Percentiles rank a stretch among this genome's conserved stretches.
Evolutionary conservation across 1,139 yeast species (phyloP).

Genomic region (Nakaseomyces kungkrabaensis): DNA sequence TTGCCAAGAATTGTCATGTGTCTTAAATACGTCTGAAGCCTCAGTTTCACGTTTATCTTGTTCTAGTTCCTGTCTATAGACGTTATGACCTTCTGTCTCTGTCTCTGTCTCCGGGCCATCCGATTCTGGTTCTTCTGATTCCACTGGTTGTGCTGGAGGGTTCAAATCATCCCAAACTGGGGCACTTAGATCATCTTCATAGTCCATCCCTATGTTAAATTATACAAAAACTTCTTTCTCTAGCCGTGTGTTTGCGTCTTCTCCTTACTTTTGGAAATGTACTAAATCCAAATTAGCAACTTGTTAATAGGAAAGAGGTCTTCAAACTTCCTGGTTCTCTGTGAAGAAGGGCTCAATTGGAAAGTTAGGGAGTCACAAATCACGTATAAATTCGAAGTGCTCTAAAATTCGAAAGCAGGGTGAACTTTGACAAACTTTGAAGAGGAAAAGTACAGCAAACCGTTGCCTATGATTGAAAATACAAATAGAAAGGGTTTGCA

Average conservation of each 20-base stretch:
- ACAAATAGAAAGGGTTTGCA: too few relatives aligned
- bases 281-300: background rate
- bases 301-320: background rate
- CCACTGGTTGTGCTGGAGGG: background rate
- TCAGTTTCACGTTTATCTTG: constrained; percentile 3
- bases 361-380: background rate
- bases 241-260: background rate
- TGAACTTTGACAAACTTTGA: too few relatives aligned
- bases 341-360: too few relatives aligned
- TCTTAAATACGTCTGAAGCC: background rate
- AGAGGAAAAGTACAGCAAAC: background rate
- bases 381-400: background rate
- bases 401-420: too few relatives aligned
- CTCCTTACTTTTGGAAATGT: background rate
- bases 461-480: constrained; percentile 1
- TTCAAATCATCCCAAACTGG: constrained; percentile 27
- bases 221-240: background rate
- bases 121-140: too few relatives aligned
- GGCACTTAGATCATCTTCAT: constrained; percentile 20
- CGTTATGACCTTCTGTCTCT: too few relatives aligned
- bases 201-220: constrained; percentile 12
- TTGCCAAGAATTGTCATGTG: background rate
- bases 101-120: too few relatives aligned
- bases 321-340: too few relatives aligned
- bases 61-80: background rate